Base-by-base conservation (phyloP, 768 basidiomycete genomes). In the Panus rudis region DNA sequence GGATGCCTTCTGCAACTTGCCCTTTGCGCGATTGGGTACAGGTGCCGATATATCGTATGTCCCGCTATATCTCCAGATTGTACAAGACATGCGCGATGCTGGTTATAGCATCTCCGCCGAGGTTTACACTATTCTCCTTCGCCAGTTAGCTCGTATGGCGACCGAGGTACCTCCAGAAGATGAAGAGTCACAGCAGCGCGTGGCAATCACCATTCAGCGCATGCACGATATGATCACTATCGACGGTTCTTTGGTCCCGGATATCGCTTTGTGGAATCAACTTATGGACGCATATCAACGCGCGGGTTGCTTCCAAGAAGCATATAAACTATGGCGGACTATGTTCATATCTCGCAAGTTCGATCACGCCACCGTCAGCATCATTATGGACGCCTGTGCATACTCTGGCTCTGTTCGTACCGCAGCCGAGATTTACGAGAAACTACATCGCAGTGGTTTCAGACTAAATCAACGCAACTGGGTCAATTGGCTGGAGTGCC, bases 231-330 rank as follows among this genome's bases (percentile, higher is more conserved):
- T 78, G 43, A 70, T 94, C 56, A 81, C 79, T n/a, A 68, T 92
- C 31, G 89, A 92, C 54, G 70, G 83, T 12, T 72, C 77, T n/a
- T 63, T 92, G 44, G 72, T 81, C 7, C 84, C 89, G 2, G 83
- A 91, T 51, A 62, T 67, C 11, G 61, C 67, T 3, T 68, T 91
- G 11, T 81, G 85, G 74, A 93, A 92, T 57, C 78, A 87, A 54
- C 66, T 96, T 48, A 89, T 96, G 85, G 78, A 89, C 60, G 81
- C 88, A 1, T 97, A 93, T 62, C 80, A 86, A 52, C 81, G 80
- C n/a, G 69, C 82, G 6, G 79, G 78, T 4, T 79, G 78, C 46
- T 85, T 82, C 48, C 66, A 64, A 1, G 84, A 87, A 45, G 80
- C 84, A 13, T 82, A 77, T 52, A 71, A 80, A 26, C 72, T 94